Base-by-base conservation (phyloP, 306 rosid species). In the Canavalia gladiata region DNA sequence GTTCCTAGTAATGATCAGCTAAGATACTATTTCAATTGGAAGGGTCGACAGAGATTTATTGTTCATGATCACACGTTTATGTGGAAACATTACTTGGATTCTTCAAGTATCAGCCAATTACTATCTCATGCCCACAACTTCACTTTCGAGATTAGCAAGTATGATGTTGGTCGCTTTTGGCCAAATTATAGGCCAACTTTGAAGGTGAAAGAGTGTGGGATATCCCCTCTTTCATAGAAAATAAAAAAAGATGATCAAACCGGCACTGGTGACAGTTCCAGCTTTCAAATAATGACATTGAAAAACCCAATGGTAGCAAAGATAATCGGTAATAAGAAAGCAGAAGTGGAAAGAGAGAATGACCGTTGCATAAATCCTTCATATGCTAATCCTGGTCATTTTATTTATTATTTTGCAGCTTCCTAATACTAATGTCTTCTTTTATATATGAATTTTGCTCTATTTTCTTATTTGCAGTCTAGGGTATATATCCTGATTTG, bases 31-130 rank as follows among this genome's bases (percentile, higher is more conserved):
- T 43, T 68, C 49, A 8, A 25, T 28, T 77, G 82, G 82, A 78
- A 39, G 76, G 68, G 49, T 33, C 33, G 2, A 55, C 29, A 43
- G 10, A 67, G 58, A 45, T 56, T 68, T 45, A 1, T 68, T 50
- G 64, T 42, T 33, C 55, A 60, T 2, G 57, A 80, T 50, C 78
- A 80, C 66, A 80, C 84, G 4, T 71, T 80, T 29, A 2, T 80
- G 1, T 80, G 78, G 84, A 80, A 71, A 39, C 29, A 49, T 58
- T 2, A 71, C 30, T 59, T 71, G 54, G 46, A 60, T 13, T 25
- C 39, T 35, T 3, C 60, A 28, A 59, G 64, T 64, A 46, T 46
- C 8, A 8, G n/a, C 62, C 25, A 46, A 37, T 10, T 18, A 2
- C 0, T 63, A 4, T 34, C 59, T 63, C 62, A 3, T 47, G 81